These are phyloP conservation scores for Chlamydomonas reinhardtii DNA, from an alignment of 163 green algal species.

Conservation along the genomic window DNA sequence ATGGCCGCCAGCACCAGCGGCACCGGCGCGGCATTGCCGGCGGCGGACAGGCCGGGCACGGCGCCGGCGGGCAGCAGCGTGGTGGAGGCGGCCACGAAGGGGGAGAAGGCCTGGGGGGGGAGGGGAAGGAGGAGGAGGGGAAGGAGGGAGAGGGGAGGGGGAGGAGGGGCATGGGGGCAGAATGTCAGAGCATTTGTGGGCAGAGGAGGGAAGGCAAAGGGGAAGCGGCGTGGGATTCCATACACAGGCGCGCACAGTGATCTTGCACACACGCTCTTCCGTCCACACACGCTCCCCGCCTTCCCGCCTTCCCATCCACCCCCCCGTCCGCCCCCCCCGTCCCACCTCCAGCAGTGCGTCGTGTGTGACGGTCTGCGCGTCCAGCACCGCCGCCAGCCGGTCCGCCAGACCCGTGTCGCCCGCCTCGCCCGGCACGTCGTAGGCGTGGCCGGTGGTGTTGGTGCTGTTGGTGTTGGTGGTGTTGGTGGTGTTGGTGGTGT, in stretches of 20 bases:
- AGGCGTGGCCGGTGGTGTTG: background rate
- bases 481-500: background rate
- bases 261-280: too few relatives aligned
- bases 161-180: too few relatives aligned
- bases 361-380: slow-evolving; percentile 18
- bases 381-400: background rate
- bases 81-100: background rate
- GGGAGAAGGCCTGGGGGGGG: background rate
- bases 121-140: too few relatives aligned
- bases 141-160: too few relatives aligned
- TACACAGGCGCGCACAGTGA: too few relatives aligned
- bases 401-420: background rate
- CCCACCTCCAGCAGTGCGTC: background rate
- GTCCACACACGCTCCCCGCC: too few relatives aligned
- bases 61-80: slow-evolving; percentile 5
- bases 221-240: too few relatives aligned
- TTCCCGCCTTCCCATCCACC: too few relatives aligned
- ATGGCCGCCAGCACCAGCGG: slow-evolving; percentile 19
- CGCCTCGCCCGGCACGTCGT: background rate
- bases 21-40: background rate
- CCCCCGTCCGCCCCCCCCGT: too few relatives aligned
- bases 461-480: background rate
- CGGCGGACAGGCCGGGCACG: background rate
- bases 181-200: too few relatives aligned
- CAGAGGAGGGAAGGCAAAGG: too few relatives aligned